Evolutionary conservation across 192 early-diverging fungal genomes (phyloP).

Genomic region (Mortierella alpina): DNA sequence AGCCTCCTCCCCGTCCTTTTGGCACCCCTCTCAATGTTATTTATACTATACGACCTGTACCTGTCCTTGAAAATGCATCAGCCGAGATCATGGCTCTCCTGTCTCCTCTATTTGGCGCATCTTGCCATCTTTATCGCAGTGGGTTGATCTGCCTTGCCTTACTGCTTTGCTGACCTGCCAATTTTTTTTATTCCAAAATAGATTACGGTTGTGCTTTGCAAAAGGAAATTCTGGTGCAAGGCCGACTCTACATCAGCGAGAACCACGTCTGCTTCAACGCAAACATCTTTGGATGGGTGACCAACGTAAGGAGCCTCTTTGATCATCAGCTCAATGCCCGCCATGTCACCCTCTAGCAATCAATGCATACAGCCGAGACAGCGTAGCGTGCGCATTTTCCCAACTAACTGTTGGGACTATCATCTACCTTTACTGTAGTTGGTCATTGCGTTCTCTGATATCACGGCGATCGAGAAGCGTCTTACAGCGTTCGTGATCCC

Average conservation of each 20-base stretch:
- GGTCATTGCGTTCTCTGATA: slow-evolving; percentile 81
- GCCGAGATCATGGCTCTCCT: no score
- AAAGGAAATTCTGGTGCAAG: slow-evolving; percentile 90
- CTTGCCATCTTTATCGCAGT: neutral
- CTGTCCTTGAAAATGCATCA: no score
- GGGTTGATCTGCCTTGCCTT: neutral
- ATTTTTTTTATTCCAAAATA: slow-evolving; percentile 35
- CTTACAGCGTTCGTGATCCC: slow-evolving; percentile 88
- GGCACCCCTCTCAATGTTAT: no score
- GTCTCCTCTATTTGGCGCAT: neutral
- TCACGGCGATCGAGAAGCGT: slow-evolving; percentile 87
- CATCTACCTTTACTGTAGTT: slow-evolving; percentile 48
- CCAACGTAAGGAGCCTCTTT: slow-evolving; percentile 61
- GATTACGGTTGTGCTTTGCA: slow-evolving; percentile 91
- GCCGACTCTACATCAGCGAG: slow-evolving; percentile 85
- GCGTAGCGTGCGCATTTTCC: neutral
- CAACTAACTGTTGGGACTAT: neutral
- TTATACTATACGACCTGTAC: no score
- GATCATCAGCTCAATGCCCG: no score
- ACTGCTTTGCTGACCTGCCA: neutral
- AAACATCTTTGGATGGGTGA: slow-evolving; percentile 92
- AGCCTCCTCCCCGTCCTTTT: no score
- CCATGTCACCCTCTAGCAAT: no score
- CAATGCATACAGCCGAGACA: neutral
- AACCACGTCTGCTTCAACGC: slow-evolving; percentile 87